Evolutionary conservation across 192 early-diverging fungal genomes (phyloP).

Genomic region (Coemansia sp.): DNA sequence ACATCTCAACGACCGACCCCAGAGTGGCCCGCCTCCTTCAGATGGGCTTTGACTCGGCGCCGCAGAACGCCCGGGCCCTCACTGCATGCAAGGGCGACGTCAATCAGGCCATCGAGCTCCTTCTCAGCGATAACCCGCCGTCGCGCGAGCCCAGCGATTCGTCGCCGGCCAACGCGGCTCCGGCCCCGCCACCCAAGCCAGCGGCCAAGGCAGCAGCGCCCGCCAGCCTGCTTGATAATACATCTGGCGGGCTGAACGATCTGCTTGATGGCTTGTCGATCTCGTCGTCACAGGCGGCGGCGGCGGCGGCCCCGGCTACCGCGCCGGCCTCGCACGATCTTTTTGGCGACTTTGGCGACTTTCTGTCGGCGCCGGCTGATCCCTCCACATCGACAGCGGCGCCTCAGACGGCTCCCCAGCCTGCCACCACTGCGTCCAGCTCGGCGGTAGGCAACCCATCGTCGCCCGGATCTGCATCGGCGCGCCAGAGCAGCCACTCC

Average conservation of each 20-base stretch:
- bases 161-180: not conserved
- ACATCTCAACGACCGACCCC: conserved; percentile 41
- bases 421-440: not conserved
- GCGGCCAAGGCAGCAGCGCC: conserved; percentile 1
- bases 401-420: not conserved
- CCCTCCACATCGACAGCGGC: conserved; percentile 9
- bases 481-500: conserved; percentile 10
- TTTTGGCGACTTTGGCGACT: conserved; percentile 52
- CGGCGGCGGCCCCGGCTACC: conserved; percentile 6
- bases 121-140: conserved; percentile 43
- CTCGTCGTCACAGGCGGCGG: not conserved
- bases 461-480: not conserved
- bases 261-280: conserved; percentile 32
- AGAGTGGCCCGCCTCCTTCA: conserved; percentile 56
- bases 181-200: not conserved
- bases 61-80: conserved; percentile 62
- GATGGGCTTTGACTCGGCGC: conserved; percentile 71
- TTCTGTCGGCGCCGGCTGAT: conserved; percentile 20
- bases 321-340: conserved; percentile 21
- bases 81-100: conserved; percentile 66
- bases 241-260: conserved; percentile 5
- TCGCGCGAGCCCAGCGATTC: conserved; percentile 8
- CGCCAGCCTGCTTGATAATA: no score
- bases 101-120: conserved; percentile 60
- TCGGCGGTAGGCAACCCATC: not conserved